Conservation (phyloP, 2,329 filamentous ascomycete species). For the Fusarium pseudocircinatum region DNA sequence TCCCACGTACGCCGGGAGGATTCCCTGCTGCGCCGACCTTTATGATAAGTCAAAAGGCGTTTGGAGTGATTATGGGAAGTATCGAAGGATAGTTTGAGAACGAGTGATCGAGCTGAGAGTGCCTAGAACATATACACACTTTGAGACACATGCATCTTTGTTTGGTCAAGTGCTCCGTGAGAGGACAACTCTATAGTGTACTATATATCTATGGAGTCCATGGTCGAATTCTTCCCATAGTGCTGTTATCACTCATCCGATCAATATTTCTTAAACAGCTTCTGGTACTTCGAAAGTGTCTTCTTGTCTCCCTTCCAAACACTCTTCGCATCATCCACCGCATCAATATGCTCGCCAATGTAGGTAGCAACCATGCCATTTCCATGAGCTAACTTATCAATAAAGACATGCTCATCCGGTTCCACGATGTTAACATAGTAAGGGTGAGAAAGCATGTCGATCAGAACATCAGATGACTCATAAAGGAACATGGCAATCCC, state of each 20-base stretch:
- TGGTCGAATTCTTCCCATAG: accelerated
- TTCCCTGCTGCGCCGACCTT: conserved; percentile 30
- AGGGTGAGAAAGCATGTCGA: conserved; percentile 42
- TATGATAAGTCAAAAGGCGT: conserved; percentile 29
- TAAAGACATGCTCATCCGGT: conserved; percentile 44
- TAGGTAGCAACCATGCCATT: conserved; percentile 43
- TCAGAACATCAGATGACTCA: conserved; percentile 30
- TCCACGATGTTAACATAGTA: conserved; percentile 45
- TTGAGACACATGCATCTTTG: accelerated
- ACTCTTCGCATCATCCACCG: conserved; percentile 34
- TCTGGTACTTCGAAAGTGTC: conserved; percentile 31
- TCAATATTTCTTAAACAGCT: conserved; percentile 37
- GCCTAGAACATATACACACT: accelerated
- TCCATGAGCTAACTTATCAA: conserved; percentile 43
- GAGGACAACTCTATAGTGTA: neutral
- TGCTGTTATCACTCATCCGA: accelerated
- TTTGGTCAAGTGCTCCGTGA: too few relatives aligned
- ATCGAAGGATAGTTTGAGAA: accelerated
- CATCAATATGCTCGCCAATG: conserved; percentile 40
- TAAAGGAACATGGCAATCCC: conserved; percentile 47
- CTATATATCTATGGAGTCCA: neutral
- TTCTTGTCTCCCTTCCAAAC: conserved; percentile 38
- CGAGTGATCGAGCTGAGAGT: accelerated
- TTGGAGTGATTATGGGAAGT: neutral
- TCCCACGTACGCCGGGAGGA: conserved; percentile 48